Evolutionary conservation across 2,329 filamentous ascomycete species (phyloP).

Genomic region (Colletotrichum tabaci): DNA sequence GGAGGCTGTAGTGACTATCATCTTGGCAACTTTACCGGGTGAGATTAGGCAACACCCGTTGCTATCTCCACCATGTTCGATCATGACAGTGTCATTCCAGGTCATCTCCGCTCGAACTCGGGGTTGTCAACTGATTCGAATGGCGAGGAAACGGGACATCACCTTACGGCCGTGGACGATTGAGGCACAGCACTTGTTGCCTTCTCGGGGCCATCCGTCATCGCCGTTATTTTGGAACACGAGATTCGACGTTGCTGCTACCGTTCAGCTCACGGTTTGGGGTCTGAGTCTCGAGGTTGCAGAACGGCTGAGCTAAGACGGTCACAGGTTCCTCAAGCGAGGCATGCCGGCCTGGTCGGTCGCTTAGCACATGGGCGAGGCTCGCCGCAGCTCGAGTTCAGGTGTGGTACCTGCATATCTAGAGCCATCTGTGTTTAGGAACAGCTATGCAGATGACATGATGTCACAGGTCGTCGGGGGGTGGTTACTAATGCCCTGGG

Average conservation of each 20-base stretch:
- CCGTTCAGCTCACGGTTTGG: slow-evolving; percentile 27
- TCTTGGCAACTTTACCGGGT: neutral
- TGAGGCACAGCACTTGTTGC: neutral
- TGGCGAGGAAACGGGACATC: neutral
- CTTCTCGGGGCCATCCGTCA: neutral
- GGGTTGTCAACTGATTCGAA: neutral
- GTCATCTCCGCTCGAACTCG: neutral
- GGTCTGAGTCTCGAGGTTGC: slow-evolving; percentile 17
- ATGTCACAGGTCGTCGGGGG: too few species aligned
- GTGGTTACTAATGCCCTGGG: neutral
- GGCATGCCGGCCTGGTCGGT: neutral
- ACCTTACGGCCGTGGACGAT: slow-evolving; percentile 5
- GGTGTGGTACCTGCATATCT: slow-evolving; percentile 21
- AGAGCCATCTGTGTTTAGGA: slow-evolving; percentile 4
- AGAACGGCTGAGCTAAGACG: slow-evolving; percentile 3
- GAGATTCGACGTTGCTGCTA: slow-evolving; percentile 4
- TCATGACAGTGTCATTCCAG: neutral
- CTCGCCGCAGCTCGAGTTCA: slow-evolving; percentile 2
- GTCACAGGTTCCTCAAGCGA: neutral
- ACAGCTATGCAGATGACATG: neutral
- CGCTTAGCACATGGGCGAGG: neutral
- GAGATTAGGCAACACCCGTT: slow-evolving; percentile 4
- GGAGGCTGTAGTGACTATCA: neutral
- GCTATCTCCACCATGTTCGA: neutral
- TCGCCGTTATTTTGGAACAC: slow-evolving; percentile 35